phyloP scores from a whole-genome alignment of 352 stramenopile genomes.

The Nothophytophthora sp. region DNA sequence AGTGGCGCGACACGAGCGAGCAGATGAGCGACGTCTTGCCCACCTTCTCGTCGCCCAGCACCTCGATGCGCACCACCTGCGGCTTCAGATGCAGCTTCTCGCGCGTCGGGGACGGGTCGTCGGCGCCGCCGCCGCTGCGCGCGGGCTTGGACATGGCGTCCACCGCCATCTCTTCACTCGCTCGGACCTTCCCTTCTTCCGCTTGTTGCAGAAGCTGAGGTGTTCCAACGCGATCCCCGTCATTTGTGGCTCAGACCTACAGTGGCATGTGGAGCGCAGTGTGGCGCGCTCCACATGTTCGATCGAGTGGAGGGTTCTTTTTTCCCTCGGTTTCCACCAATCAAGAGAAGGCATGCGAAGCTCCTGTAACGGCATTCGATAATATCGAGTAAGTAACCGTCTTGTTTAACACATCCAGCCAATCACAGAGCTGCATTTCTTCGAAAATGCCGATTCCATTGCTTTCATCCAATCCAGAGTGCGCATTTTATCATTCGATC shows the following conservation, averaged over 20 bases:
- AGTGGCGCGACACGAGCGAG: constrained; percentile 87
- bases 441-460: too few relatives aligned
- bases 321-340: not conserved
- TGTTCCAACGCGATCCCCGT: not conserved
- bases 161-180: constrained; percentile 27
- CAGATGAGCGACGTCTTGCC: constrained; percentile 93
- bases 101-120: constrained; percentile 27
- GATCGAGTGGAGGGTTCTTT: not conserved
- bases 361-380: too few relatives aligned
- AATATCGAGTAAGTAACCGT: too few relatives aligned
- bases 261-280: not conserved
- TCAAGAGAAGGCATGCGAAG: not conserved
- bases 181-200: not conserved
- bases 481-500: not conserved
- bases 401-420: too few relatives aligned
- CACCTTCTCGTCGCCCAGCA: constrained; percentile 89
- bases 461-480: not conserved
- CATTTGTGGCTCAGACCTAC: not conserved
- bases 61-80: constrained; percentile 87
- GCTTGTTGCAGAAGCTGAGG: not conserved
- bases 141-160: constrained; percentile 26
- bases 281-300: not conserved
- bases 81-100: constrained; percentile 69
- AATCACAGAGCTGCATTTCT: too few relatives aligned
- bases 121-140: constrained; percentile 18